phyloP scores from a whole-genome alignment of 345 rosid species.

The Syzygium grande region DNA sequence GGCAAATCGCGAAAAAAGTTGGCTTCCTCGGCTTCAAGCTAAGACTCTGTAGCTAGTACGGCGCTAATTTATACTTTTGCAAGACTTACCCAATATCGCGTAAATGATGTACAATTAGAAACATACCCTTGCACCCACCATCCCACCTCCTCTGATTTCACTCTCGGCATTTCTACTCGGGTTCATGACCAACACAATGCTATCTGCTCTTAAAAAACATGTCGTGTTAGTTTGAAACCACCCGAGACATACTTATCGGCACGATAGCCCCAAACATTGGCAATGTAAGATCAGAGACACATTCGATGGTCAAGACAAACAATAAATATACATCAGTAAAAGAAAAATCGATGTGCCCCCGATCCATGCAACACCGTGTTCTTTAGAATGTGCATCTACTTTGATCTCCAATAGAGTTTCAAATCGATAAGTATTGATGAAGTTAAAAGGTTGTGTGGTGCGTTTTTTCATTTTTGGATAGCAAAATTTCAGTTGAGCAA shows the following conservation, averaged over 20 bases:
- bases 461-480: background rate
- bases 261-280: background rate
- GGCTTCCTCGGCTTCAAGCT: background rate
- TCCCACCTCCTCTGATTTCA: background rate
- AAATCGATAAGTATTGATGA: rapidly evolving
- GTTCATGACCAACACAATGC: rapidly evolving
- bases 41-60: rapidly evolving
- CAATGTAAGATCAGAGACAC: background rate
- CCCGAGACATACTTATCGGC: background rate
- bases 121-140: rapidly evolving
- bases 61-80: background rate
- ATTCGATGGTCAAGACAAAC: rapidly evolving
- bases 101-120: background rate
- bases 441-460: background rate
- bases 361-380: background rate
- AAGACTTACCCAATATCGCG: background rate
- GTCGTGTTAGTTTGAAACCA: background rate
- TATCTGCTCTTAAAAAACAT: background rate
- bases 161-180: background rate
- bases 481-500: background rate
- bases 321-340: rapidly evolving
- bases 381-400: rapidly evolving
- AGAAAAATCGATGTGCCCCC: background rate
- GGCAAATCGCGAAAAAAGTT: background rate
- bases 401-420: background rate